phyloP scores from a whole-genome alignment of 2,329 filamentous ascomycete species.

The Ophiocordyceps australis region DNA sequence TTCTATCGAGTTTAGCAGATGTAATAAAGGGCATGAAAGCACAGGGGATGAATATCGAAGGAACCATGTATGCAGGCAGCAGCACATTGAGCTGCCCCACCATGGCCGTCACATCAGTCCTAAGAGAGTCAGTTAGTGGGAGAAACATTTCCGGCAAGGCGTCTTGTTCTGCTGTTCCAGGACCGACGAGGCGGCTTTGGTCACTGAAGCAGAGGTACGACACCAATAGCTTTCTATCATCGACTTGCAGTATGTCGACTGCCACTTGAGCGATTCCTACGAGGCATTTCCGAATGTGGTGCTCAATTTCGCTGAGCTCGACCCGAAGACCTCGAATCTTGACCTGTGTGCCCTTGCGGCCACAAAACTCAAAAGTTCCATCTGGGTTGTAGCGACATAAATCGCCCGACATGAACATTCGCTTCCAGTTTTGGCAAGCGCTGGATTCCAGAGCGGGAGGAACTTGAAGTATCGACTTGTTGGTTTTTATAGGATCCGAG shows the following conservation, averaged over 20 bases:
- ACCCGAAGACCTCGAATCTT: conserved; percentile 6
- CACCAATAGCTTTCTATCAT: neutral
- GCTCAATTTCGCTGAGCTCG: conserved; percentile 5
- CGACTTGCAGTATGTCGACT: neutral
- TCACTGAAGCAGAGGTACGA: neutral
- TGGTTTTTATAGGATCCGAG: neutral
- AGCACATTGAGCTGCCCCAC: neutral
- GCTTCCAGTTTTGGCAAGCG: neutral
- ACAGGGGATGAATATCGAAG: conserved; percentile 3
- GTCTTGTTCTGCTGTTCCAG: no score
- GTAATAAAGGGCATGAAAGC: conserved; percentile 4
- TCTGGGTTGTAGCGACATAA: conserved; percentile 3
- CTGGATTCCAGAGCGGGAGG: neutral
- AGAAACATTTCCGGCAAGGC: neutral
- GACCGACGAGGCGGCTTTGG: neutral
- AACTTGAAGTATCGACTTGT: neutral
- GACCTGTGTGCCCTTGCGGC: conserved; percentile 2
- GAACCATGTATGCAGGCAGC: conserved; percentile 3
- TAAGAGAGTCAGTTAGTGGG: neutral
- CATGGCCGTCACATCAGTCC: neutral
- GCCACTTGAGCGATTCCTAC: neutral
- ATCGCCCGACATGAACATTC: conserved; percentile 6
- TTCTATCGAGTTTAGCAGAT: conserved; percentile 5
- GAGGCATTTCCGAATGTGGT: conserved; percentile 1
- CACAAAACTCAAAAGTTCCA: conserved; percentile 4